Base-by-base conservation (phyloP, 169 alveolate species). In the Eimeria sp. region DNA sequence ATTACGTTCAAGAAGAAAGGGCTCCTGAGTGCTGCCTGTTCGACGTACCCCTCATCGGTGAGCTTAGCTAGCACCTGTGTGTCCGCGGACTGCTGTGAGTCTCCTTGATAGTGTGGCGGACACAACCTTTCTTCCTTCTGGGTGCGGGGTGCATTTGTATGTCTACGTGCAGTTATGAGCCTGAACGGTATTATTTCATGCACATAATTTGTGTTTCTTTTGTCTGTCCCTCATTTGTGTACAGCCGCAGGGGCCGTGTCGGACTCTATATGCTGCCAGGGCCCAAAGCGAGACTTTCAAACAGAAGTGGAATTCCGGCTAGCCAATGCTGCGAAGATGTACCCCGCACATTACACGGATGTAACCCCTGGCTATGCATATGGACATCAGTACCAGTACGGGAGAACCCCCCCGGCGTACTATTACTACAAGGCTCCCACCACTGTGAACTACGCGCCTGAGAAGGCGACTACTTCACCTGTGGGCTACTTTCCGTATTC, bases 161-260 rank as follows among this genome's bases (percentile, higher is more conserved):
- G 20, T 14, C 20, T 27, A 13, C 71, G 23, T 62, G 71, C 18
- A 62, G 6, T 0, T 62, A 60, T 60, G n/a, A 43, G 49, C 49
- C 49, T 4, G 4, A 4, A 4, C 49, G 49, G 49, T 43, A 43
- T 4, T 43, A 43, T 4, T 43, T 43, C 49, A 43, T 43, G 49
- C 2, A 43, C 49, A 43, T 43, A 43, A 3, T 43, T 2, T 43
- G 49, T 43, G 49, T 4, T 43, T 43, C 49, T 4, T 62, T 2
- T 62, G 33, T 0, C 33, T 20, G 11, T 54, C 18, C 49, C 18
- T 27, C 46, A 10, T 18, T 49, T 49, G n/a, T 78, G 88, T 6
- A 68, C 60, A 87, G 94, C 94, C 27, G 94, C 94, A 46, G 94
- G 94, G 72, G 83, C 94, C 27, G 71, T 64, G n/a, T 87, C 94